Evolutionary conservation across 2,329 filamentous ascomycete species (phyloP), one percentile per base, ranked within the genome.

Genomic region (Diaporthe citri): DNA sequence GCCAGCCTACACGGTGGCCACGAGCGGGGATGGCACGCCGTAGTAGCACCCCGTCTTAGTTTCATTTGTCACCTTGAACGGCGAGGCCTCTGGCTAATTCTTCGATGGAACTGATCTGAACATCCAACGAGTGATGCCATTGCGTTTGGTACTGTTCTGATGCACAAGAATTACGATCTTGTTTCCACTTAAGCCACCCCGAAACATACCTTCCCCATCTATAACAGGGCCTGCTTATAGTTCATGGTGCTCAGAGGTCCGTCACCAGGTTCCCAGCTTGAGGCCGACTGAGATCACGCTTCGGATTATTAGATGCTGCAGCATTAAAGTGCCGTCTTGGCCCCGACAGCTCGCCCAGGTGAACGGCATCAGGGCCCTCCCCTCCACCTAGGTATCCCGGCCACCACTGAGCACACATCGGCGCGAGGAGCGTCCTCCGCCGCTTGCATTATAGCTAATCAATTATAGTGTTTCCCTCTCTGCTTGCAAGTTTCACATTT

Each of bases 291-390:
- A 43, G 60, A 43, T 41, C 51, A 55, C 48, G 60, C 31, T 55
- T 48, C 59, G 70, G 67, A 66, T 51, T 62, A 72, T 59, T 67
- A 41, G 46, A 51, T 41, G 13, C 59, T 72, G 46, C 73, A 74
- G 41, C 67, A 66, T 67, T 59, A 48, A 8, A 59, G 39, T 57
- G 73, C 51, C 46, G 69, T 64, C 59, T 59, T 57, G 57, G 48
- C 46, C 57, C 57, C 64, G 28, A 36, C 15, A 31, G 64, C 34
- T n/a, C 48, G n/a, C 36, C 64, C 13, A 41, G 64, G 46, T 28
- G 34, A 36, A 28, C 41, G 46, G 46, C 64, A 34, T 52, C 48
- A 25, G 13, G 62, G 46, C 46, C 46, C 20, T 51, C 46, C 46
- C 46, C 20, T 51, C 46, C n/a, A 20, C 36, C 22, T 41, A n/a